Evolutionary conservation across 257 asterid species (phyloP).

Genomic region (Gynochthodes officinalis): DNA sequence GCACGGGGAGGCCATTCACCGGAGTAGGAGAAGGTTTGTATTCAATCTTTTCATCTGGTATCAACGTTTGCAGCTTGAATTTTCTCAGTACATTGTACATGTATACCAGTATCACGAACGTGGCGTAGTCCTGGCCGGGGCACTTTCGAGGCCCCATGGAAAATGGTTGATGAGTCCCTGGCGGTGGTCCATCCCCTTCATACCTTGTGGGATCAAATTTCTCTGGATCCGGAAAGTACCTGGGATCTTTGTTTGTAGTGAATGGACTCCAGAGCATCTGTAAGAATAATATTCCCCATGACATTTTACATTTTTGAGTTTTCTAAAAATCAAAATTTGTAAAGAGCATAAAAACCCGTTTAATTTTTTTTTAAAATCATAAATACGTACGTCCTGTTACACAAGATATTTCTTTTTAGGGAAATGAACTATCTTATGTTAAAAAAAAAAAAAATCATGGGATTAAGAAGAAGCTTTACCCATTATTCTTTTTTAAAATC

Average conservation of each 20-base stretch:
- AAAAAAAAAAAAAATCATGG: too few species aligned
- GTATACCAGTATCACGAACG: conserved; percentile 13
- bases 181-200: conserved; percentile 17
- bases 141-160: conserved; percentile 18
- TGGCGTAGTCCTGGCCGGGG: conserved; percentile 22
- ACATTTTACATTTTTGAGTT: too few species aligned
- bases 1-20: conserved; percentile 16
- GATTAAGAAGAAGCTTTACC: too few species aligned
- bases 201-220: conserved; percentile 20
- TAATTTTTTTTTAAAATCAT: too few species aligned
- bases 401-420: too few species aligned
- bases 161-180: conserved; percentile 12
- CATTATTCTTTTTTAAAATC: too few species aligned
- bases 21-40: conserved; percentile 20
- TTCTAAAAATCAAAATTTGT: too few species aligned
- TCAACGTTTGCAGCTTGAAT: conserved; percentile 13
- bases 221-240: conserved; percentile 19
- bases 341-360: too few species aligned
- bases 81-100: conserved; percentile 21
- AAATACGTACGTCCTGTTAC: too few species aligned
- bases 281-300: too few species aligned
- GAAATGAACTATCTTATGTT: too few species aligned
- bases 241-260: conserved; percentile 21
- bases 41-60: conserved; percentile 19
- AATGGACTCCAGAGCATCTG: conserved; percentile 16